Base-by-base conservation (phyloP, 176 grass and related monocot genomes). In the Phyllostachys edulis region DNA sequence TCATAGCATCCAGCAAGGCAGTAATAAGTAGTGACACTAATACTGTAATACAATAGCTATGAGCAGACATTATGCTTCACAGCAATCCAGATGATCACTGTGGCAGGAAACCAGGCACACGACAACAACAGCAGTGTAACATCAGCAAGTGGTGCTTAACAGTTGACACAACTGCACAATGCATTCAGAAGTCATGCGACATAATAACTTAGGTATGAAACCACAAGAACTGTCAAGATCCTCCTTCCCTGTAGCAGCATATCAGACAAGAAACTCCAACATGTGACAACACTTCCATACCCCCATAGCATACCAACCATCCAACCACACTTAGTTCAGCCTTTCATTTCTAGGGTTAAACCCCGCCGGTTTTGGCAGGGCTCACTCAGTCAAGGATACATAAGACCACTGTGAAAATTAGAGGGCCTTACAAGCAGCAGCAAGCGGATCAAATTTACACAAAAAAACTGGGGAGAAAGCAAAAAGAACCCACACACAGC, bases 401-500 rank as follows among this genome's bases (percentile, higher is more conserved):
- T 75, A 80, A 86, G 79, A 89, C 83, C 88, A 81, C 71, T 39
- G 63, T 44, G 72, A 85, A 86, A 88, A 91, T 87, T 77, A 72
- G 81, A 87, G 78, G 84, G 76, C 85, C 86, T 81, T 81, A 80
- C 82, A 90, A 85, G 63, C 77, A 89, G 66, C 63, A 89, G 39
- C 73, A 91, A 80, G 87, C 75, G 60, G 85, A 87, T 64, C 76
- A 84, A 86, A 94, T 94, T 89, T 94, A 94, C 89, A 94, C 83
- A 36, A 49, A 81, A 85, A 37, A 38, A 17, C 56, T 70, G 77
- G 70, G 84, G 41, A 68, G 32, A 85, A 88, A 67, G 29, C 9
- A 61, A 78, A 87, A 55, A 24, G 60, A 63, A 59, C 16, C 49
- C 57, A 62, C 75, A 37, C 83, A 62, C 77, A 49, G 6, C 20